Evolutionary conservation across 2,329 filamentous ascomycete species (phyloP), one percentile per base, ranked within the genome.

Genomic region (Aureobasidium sp.): DNA sequence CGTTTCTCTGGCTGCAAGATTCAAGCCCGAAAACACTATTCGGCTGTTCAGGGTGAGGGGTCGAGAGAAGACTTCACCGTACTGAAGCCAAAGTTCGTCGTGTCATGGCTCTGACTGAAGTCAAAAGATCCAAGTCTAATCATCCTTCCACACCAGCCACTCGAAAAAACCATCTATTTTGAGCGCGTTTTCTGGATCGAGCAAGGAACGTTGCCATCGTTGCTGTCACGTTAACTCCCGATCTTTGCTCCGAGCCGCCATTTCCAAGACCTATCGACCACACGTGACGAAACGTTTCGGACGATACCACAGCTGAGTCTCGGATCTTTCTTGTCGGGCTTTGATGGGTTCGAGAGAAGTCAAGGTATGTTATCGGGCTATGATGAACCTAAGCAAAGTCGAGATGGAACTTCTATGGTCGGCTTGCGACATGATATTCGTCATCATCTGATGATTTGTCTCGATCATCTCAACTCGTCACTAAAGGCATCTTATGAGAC

Each of bases 61-160:
- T 42, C 15, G 34, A 3, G 37, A 25, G 11, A 22, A 17, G 11
- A 34, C 5, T 39, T 2, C 20, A n/a, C 9, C 17, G 47, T 36
- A n/a, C 5, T 9, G 20, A 55, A 55, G 51, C 51, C 51, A 55
- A 42, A 55, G 25, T 42, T 37, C 17, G 42, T 31, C 36, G 51
- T 55, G 36, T 55, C 51, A 55, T 55, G 51, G 51, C 22, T 31
- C 51, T 55, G 51, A 55, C 37, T 31, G 37, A 42, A 42, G 36
- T 55, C 51, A 42, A 55, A 55, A 55, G n/a, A 2, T 7, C 12
- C 37, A 27, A 55, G 51, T 55, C 25, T 55, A 42, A 20, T 41
- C 45, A 29, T 53, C 37, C 37, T 29, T 15, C 7, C 15, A 29
- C 45, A 31, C 45, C 14, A 29, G 5, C 25, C 15, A 1, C 45